Evolutionary conservation across 2,329 filamentous ascomycete species (phyloP).

Genomic region (Thelonectria discophora): DNA sequence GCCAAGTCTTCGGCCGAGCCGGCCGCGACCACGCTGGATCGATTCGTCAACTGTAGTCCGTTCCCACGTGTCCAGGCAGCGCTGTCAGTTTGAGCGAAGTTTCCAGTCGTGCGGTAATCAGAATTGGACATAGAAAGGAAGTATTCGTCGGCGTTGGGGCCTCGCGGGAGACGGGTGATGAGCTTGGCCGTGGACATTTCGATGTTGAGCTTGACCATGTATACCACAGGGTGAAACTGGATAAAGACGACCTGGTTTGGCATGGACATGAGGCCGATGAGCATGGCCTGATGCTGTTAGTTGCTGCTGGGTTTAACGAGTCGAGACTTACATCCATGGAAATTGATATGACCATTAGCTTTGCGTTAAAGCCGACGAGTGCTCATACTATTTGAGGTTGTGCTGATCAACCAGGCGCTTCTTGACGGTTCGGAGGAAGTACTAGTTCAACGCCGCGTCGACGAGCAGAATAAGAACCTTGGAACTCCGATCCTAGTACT

Average conservation of each 20-base stretch:
- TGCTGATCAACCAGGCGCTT: conserved; percentile 56
- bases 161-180: conserved; percentile 48
- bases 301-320: not conserved
- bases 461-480: conserved; percentile 62
- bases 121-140: conserved; percentile 36
- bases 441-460: conserved; percentile 60
- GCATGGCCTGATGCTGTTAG: conserved; percentile 23
- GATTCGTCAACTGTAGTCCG: conserved; percentile 27
- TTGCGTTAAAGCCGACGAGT: conserved; percentile 59
- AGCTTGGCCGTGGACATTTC: conserved; percentile 56
- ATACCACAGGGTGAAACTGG: conserved; percentile 61
- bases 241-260: conserved; percentile 51
- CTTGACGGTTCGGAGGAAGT: conserved; percentile 59
- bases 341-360: conserved; percentile 59
- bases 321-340: conserved; percentile 55
- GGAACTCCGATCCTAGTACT: conserved; percentile 61
- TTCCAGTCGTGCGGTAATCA: conserved; percentile 14
- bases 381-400: conserved; percentile 60
- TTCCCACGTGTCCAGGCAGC: conserved; percentile 26
- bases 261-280: conserved; percentile 47
- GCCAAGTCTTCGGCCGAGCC: conserved; percentile 31
- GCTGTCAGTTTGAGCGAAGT: conserved; percentile 16
- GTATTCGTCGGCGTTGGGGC: conserved; percentile 28
- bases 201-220: conserved; percentile 58
- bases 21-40: conserved; percentile 32